Conservation (phyloP, 352 stramenopile genomes). For the Salisapilia sapeloensis region DNA sequence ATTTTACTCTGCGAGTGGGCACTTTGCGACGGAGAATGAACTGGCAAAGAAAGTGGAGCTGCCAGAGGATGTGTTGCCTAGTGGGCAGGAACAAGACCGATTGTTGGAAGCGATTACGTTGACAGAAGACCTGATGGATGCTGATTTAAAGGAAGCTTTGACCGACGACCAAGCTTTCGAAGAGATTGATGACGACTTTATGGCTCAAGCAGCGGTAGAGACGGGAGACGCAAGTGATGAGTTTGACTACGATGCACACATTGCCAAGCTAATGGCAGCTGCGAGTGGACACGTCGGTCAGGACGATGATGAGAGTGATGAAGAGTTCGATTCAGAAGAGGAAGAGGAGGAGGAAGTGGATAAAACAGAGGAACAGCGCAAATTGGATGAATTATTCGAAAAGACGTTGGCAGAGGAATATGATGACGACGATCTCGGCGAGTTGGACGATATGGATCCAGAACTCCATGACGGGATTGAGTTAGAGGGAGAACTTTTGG, state of each 20-base stretch:
- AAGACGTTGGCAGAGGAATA: constrained; percentile 72
- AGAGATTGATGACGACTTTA: constrained; percentile 86
- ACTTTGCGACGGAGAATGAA: constrained; percentile 43
- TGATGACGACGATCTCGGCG: constrained; percentile 57
- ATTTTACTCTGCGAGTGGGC: constrained; percentile 59
- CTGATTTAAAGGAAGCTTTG: constrained; percentile 69
- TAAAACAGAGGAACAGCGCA: constrained; percentile 63
- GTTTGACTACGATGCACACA: constrained; percentile 89
- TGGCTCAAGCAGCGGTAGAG: constrained; percentile 54
- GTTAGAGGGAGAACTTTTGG: constrained; percentile 46
- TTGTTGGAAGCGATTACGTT: constrained; percentile 70
- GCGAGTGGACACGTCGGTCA: constrained; percentile 80
- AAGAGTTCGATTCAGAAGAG: constrained; percentile 12
- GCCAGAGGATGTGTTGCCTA: constrained; percentile 48
- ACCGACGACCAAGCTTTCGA: constrained; percentile 74
- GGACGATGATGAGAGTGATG: constrained; percentile 35
- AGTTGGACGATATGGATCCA: constrained; percentile 60
- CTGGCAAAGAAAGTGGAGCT: constrained; percentile 44
- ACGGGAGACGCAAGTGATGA: constrained; percentile 18
- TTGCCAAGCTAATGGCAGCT: constrained; percentile 83
- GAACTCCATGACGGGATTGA: constrained; percentile 52
- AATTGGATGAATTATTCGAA: constrained; percentile 80
- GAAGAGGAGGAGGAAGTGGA: constrained; percentile 16
- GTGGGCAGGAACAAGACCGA: constrained; percentile 48
- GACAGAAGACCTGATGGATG: constrained; percentile 77